These are phyloP conservation scores for Boletus sensibilis DNA, from an alignment of 768 basidiomycete genomes.

Conservation along the genomic window DNA sequence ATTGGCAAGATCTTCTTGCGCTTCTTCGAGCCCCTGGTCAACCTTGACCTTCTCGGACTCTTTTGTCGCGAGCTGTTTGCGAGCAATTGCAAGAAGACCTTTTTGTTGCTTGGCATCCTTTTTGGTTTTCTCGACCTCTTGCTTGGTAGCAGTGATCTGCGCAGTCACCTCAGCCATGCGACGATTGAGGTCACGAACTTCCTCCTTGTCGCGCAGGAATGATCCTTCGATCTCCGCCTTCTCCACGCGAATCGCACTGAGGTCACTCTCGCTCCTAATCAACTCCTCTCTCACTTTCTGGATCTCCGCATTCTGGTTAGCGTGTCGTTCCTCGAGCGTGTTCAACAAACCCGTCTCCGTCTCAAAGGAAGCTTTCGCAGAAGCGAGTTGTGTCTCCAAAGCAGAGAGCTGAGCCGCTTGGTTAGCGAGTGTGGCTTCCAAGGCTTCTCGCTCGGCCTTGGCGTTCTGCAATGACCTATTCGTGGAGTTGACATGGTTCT, in stretches of 20 bases:
- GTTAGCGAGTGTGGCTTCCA: conserved; percentile 63
- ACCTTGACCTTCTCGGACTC: conserved; percentile 73
- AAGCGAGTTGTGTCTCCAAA: conserved; percentile 78
- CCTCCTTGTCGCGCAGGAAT: conserved; percentile 91
- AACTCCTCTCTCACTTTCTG: conserved; percentile 72
- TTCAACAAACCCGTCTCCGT: conserved; percentile 72
- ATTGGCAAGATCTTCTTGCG: conserved; percentile 50
- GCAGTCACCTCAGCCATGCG: conserved; percentile 79
- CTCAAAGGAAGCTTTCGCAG: conserved; percentile 83
- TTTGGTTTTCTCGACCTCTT: conserved; percentile 80
- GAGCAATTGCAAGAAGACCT: conserved; percentile 89
- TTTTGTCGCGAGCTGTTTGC: conserved; percentile 86
- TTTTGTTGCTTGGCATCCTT: conserved; percentile 97
- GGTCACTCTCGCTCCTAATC: conserved; percentile 87
- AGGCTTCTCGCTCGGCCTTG: conserved; percentile 59
- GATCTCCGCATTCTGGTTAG: conserved; percentile 68
- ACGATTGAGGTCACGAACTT: conserved; percentile 79
- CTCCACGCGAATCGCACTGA: conserved; percentile 84
- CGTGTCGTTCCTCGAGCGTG: conserved; percentile 65
- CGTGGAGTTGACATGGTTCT: conserved; percentile 83
- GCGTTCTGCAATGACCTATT: conserved; percentile 65
- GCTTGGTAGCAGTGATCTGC: conserved; percentile 67
- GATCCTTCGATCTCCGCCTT: conserved; percentile 88
- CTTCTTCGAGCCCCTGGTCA: conserved; percentile 72
- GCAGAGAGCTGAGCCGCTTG: conserved; percentile 76